These are phyloP conservation scores for Acanthamoeba castellanii DNA, from an alignment of 208 protist genomes.

Conservation along the genomic window DNA sequence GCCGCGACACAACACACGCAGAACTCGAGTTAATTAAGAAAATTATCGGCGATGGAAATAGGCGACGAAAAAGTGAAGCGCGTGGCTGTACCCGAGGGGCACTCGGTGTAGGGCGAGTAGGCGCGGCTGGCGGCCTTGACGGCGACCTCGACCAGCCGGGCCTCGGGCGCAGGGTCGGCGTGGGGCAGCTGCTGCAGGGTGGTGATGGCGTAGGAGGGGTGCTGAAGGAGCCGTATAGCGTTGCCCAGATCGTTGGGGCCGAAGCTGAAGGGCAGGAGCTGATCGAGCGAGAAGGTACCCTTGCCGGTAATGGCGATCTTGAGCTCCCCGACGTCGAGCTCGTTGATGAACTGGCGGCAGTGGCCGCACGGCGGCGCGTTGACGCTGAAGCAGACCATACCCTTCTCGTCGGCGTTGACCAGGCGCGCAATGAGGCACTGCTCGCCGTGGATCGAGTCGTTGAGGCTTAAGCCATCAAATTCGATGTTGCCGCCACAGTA, in stretches of 20 bases:
- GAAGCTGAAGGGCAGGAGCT: slow-evolving; percentile 48
- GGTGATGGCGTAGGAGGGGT: slow-evolving; percentile 13
- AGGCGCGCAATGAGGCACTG: slow-evolving; percentile 55
- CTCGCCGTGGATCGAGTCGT: slow-evolving; percentile 57
- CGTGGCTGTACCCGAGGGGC: not conserved
- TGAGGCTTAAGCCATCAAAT: not conserved
- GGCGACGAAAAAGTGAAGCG: not conserved
- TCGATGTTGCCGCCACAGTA: slow-evolving; percentile 47
- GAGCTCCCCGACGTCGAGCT: slow-evolving; percentile 12
- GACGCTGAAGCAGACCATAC: slow-evolving; percentile 47
- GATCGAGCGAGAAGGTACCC: slow-evolving; percentile 2
- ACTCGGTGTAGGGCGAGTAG: slow-evolving; percentile 63
- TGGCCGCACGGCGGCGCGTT: slow-evolving; percentile 60
- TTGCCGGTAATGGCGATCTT: slow-evolving; percentile 41
- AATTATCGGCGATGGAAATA: not conserved
- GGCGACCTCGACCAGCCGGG: not conserved
- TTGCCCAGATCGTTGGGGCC: slow-evolving; percentile 52
- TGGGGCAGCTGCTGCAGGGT: not conserved
- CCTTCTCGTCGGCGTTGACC: not conserved
- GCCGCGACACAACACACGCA: not conserved
- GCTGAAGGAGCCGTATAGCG: not conserved
- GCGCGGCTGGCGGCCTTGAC: slow-evolving; percentile 43
- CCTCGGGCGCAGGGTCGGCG: not conserved
- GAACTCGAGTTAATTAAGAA: not conserved
- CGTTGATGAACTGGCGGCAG: slow-evolving; percentile 63